Evolutionary conservation across 768 basidiomycete genomes (phyloP).

Genomic region (Lactifluus pinguis): DNA sequence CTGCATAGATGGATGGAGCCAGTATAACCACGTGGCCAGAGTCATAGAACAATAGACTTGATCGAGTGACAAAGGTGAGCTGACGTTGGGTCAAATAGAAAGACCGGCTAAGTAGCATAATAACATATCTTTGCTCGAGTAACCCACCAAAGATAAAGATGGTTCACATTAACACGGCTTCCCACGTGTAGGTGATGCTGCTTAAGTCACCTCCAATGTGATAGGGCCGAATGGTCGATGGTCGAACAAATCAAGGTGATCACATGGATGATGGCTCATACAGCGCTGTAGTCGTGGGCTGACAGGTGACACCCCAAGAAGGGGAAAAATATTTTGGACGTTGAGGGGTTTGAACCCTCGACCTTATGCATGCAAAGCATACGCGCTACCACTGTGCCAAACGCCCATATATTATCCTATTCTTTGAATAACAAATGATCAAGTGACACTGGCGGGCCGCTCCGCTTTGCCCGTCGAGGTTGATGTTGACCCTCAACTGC

Average conservation of each 20-base stretch:
- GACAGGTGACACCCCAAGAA: neutral
- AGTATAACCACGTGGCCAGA: neutral
- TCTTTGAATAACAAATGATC: neutral
- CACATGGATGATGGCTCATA: no score
- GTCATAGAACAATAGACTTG: neutral
- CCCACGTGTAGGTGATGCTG: no score
- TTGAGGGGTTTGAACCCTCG: conserved; percentile 21
- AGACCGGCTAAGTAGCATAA: no score
- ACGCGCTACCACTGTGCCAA: conserved; percentile 23
- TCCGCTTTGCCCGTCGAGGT: neutral
- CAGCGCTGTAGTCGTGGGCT: no score
- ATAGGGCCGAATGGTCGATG: no score
- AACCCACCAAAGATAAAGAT: no score
- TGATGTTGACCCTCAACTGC: neutral
- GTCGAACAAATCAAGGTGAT: no score
- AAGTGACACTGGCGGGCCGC: neutral
- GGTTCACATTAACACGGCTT: no score
- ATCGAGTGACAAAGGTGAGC: neutral
- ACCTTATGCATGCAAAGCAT: conserved; percentile 23
- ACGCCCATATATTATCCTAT: neutral
- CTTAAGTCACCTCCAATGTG: no score
- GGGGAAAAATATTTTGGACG: conserved; percentile 7
- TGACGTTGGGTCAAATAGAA: no score
- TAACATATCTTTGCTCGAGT: no score
- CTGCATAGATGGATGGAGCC: no score